These are phyloP conservation scores for Chrysoporthe deuterocubensis DNA, from an alignment of 2,329 filamentous ascomycete genomes.

Conservation along the genomic window DNA sequence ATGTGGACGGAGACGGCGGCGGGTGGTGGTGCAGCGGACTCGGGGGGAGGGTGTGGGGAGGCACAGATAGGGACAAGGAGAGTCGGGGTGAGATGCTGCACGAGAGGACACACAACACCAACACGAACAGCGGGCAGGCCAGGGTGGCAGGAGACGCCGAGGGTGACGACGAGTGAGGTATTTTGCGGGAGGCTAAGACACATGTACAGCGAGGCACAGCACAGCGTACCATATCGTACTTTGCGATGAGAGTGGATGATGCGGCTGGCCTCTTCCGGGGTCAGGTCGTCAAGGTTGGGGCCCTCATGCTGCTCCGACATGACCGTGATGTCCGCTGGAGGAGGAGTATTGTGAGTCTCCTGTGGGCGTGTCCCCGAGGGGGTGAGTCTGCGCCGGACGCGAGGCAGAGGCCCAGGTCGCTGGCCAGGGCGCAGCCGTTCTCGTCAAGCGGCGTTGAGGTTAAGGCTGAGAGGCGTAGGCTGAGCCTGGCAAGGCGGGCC, in stretches of 20 bases:
- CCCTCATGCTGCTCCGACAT: slow-evolving; percentile 52
- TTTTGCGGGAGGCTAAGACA: neutral
- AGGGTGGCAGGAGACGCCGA: neutral
- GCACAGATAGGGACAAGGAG: no score
- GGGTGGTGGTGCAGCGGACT: no score
- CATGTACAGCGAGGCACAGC: neutral
- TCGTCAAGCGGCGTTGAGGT: neutral
- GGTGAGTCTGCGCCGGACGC: neutral
- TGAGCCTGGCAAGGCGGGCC: neutral
- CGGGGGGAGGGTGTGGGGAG: neutral
- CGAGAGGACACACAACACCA: neutral
- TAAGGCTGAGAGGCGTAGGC: neutral
- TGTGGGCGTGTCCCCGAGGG: neutral
- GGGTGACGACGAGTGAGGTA: neutral
- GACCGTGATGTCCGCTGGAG: slow-evolving; percentile 29
- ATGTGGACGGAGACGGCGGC: neutral
- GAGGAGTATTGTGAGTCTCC: neutral
- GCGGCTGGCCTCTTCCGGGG: slow-evolving; percentile 67
- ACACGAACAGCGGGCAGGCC: neutral
- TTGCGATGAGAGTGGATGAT: slow-evolving; percentile 73
- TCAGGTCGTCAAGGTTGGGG: slow-evolving; percentile 60
- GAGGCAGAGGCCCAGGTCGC: neutral
- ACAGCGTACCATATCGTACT: slow-evolving; percentile 66
- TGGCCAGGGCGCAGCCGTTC: neutral
- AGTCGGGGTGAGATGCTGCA: neutral